Evolutionary conservation across 768 basidiomycete species (phyloP), one percentile per base, ranked within the genome.

Genomic region (Leccinum uliginosum): DNA sequence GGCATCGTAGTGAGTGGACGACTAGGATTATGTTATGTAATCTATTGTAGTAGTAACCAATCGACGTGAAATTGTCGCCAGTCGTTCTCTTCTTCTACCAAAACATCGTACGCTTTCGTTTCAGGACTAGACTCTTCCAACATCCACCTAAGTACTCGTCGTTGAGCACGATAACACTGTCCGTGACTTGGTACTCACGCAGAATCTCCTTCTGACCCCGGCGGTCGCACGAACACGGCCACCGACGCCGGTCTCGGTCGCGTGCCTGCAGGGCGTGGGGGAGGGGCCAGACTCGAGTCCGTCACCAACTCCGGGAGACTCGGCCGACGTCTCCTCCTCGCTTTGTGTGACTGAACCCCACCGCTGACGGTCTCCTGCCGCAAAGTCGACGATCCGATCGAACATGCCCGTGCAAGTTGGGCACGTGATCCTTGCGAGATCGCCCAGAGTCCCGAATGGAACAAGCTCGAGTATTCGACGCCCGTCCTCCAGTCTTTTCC

Each of bases 41-140:
- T 30, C 30, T 34, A 34, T 34, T 32, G 30, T 38, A 38, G 30
- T 38, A 38, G 58, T 3, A 73, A 51, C 60, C 81, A 71, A 49
- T 82, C 78, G 17, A 74, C 70, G 59, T 83, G 82, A 54, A 84
- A 84, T 65, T 82, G 77, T 4, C 81, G 75, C 83, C 83, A 84
- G 65, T 84, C 82, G 40, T 46, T 46, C 27, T 79, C 74, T 47
- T 76, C 73, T 58, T 67, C 67, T 52, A 64, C 70, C 12, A 62
- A 4, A 9, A n/a, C 59, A 43, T 71, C 67, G 6, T 40, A 40
- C 3, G n/a, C 38, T 11, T 40, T n/a, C 9, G 19, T 10, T 11
- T 64, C 66, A 15, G 60, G 66, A 60, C 58, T 78, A 12, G 44
- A 23, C 7, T 45, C 44, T 52, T 78, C 78, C 40, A 73, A 53